Evolutionary conservation across 2,329 filamentous ascomycete species (phyloP), one percentile per base, ranked within the genome.

Genomic region (Ascochyta koolunga): DNA sequence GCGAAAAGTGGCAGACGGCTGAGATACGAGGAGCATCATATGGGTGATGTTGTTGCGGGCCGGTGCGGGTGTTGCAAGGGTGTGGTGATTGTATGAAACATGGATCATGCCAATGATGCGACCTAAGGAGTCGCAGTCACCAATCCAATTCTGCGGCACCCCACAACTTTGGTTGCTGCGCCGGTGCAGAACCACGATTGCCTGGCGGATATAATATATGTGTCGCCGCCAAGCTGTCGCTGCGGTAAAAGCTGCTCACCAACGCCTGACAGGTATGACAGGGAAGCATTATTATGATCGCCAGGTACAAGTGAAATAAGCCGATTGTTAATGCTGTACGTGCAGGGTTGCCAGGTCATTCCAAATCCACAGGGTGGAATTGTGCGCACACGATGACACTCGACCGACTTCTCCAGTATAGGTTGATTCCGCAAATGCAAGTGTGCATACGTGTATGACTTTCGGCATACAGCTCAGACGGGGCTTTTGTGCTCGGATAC

Each of bases 41-140:
- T 66, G 64, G 45, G 54, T 44, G 47, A 51, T 45, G 37, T 46
- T 38, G 47, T 39, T 47, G 54, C 57, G 54, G 55, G 56, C 56
- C 58, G 57, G 44, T 18, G 42, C 47, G 37, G 46, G 25, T 52
- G 50, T 45, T 54, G 54, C 62, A 62, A 48, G 65, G 61, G 50
- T 62, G 36, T 36, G 44, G 44, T 50, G 36, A 50, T 55, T 13
- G 56, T 57, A 45, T 71, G 69, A 72, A 71, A 72, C 70, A 54
- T 60, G 59, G 58, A 60, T 53, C 59, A 50, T 62, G 65, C 54
- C 56, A 48, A 70, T 62, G 67, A 68, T 71, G 69, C 66, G 65
- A 72, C 70, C 58, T 43, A 29, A 50, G 38, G 32, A 60, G 70
- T 72, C 62, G 64, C 69, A 69, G 53, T 56, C 46, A 33, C 44